A percentile compares a stretch with the other conserved stretches of the same genome.
These are phyloP conservation scores for Entophlyctis helioformis DNA, from an alignment of 192 early-diverging fungal genomes.

Conservation along the genomic window DNA sequence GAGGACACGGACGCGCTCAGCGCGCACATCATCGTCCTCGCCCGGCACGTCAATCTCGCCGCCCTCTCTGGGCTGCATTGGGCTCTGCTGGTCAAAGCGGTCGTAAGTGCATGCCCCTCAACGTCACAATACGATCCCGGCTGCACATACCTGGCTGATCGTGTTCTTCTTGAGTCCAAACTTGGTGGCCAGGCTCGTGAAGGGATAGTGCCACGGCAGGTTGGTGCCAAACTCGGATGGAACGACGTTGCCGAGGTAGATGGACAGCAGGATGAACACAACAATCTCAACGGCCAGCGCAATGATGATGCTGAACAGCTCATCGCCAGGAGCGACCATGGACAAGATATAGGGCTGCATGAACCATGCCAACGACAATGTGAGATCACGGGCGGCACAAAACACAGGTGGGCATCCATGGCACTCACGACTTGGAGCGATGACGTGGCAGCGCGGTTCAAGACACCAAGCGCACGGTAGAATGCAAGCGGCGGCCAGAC, in stretches of 20 bases:
- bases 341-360: constrained; percentile 36
- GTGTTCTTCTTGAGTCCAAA: too few relatives aligned
- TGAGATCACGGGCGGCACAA: neutral
- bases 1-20: constrained; percentile 38
- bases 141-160: too few relatives aligned
- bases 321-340: constrained; percentile 36
- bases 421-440: too few relatives aligned
- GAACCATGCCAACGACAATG: too few relatives aligned
- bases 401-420: neutral
- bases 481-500: constrained; percentile 74
- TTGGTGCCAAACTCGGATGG: constrained; percentile 53
- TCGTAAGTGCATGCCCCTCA: too few relatives aligned
- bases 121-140: too few relatives aligned
- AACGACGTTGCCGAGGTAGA: constrained; percentile 29
- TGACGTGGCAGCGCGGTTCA: constrained; percentile 42
- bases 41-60: neutral
- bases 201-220: constrained; percentile 52
- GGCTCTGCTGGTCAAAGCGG: too few relatives aligned
- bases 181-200: constrained; percentile 23
- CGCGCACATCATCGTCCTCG: constrained; percentile 53
- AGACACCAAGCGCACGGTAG: constrained; percentile 42
- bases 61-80: constrained; percentile 1
- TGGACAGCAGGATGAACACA: constrained; percentile 36
- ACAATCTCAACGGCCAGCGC: constrained; percentile 46
- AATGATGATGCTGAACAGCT: constrained; percentile 41